phyloP scores from a whole-genome alignment of 169 alveolate species.

The Plasmodium gallinaceum region DNA sequence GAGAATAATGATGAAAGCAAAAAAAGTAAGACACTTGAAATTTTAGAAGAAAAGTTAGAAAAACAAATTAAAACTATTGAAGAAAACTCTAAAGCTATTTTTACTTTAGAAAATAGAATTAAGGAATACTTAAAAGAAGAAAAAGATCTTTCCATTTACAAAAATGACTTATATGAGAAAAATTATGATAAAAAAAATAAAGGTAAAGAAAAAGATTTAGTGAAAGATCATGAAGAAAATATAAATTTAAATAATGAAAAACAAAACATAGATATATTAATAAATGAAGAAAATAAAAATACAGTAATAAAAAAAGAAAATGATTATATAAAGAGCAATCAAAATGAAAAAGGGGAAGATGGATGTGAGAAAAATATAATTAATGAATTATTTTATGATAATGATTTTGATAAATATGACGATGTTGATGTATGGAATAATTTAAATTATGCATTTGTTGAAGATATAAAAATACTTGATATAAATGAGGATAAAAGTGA shows the following conservation, averaged over 20 bases:
- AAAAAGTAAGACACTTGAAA: background rate
- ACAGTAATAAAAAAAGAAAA: background rate
- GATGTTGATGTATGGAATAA: constrained; percentile 14
- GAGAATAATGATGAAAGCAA: background rate
- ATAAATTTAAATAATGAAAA: background rate
- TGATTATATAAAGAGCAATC: background rate
- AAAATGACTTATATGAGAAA: background rate
- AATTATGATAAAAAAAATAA: background rate
- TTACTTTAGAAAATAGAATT: constrained; percentile 4
- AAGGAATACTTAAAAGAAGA: background rate
- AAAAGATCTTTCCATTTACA: background rate
- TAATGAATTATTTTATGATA: background rate
- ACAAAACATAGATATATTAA: background rate
- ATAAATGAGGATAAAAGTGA: background rate
- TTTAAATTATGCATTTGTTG: constrained; percentile 13
- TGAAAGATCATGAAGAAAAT: background rate
- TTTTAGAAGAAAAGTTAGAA: constrained; percentile 6
- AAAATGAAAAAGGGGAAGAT: background rate
- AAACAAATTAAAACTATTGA: background rate
- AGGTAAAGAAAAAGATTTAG: background rate
- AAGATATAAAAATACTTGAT: background rate
- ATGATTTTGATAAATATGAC: background rate
- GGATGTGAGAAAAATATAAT: background rate
- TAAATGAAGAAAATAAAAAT: background rate
- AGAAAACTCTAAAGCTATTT: background rate